Evolutionary conservation across 768 basidiomycete species (phyloP).

Genomic region (Boletales sp.): DNA sequence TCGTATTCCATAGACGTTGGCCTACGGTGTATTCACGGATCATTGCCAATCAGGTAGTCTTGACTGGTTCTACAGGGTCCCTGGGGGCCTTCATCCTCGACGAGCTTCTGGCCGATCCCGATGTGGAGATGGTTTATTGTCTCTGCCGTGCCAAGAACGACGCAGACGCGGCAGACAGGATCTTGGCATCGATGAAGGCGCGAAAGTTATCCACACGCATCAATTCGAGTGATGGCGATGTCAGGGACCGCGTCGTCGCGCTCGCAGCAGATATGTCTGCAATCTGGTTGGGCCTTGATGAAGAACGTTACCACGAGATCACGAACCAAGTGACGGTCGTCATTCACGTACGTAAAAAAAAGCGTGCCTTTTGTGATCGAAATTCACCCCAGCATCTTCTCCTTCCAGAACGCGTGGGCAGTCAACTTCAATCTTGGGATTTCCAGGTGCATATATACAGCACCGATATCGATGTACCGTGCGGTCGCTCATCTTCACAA

Average conservation of each 20-base stretch:
- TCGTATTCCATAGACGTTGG: neutral
- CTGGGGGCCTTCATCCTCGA: conserved; percentile 53
- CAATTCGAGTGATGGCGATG: neutral
- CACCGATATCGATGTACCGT: neutral
- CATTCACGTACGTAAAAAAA: conserved; percentile 41
- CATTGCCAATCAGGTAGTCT: conserved; percentile 23
- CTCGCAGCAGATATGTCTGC: conserved; percentile 42
- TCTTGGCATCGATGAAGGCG: conserved; percentile 38
- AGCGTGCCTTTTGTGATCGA: too few relatives aligned
- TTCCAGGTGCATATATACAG: conserved; percentile 11
- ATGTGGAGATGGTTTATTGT: conserved; percentile 44
- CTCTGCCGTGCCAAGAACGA: conserved; percentile 48
- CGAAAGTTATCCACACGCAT: conserved; percentile 29
- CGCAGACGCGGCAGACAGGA: conserved; percentile 38
- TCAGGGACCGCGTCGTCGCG: conserved; percentile 33
- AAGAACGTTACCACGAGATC: conserved; percentile 35
- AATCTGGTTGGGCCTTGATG: conserved; percentile 38
- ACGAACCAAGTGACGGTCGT: conserved; percentile 37
- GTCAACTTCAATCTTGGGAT: conserved; percentile 50
- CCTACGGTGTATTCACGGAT: neutral
- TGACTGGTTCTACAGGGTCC: conserved; percentile 26
- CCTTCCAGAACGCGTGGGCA: conserved; percentile 48
- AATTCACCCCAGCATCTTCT: too few relatives aligned
- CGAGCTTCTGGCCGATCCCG: conserved; percentile 35
- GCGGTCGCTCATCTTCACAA: conserved; percentile 1